Conservation (phyloP, 179 eudicot genomes). For the Amaranthus tricolor region DNA sequence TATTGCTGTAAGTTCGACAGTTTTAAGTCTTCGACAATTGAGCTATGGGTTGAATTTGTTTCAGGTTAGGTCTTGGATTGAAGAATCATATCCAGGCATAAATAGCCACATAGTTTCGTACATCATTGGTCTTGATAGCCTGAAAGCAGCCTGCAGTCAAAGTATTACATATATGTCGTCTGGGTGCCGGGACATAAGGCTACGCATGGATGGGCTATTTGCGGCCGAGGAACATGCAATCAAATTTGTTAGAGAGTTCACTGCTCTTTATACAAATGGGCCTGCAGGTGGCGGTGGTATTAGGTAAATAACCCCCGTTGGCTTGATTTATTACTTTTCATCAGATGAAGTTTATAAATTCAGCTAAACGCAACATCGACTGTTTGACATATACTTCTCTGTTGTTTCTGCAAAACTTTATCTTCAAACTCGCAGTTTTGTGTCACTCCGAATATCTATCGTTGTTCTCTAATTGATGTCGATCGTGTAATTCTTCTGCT, state of each 20-base stretch:
- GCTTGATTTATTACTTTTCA: not conserved
- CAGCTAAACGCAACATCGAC: not conserved
- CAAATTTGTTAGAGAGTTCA: slow-evolving; percentile 69
- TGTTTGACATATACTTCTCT: not conserved
- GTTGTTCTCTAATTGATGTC: not conserved
- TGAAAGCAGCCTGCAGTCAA: slow-evolving; percentile 46
- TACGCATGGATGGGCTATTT: slow-evolving; percentile 93
- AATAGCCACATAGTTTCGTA: slow-evolving; percentile 58
- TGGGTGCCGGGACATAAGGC: slow-evolving; percentile 60
- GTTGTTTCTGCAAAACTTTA: not conserved
- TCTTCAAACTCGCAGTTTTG: slow-evolving; percentile 9
- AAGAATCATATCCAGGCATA: slow-evolving; percentile 70
- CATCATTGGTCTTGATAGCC: slow-evolving; percentile 88
- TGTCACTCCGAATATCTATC: not conserved
- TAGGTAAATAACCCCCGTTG: slow-evolving; percentile 43
- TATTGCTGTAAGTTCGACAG: not conserved
- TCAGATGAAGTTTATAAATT: not conserved
- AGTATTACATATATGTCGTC: slow-evolving; percentile 23
- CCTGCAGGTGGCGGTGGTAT: slow-evolving; percentile 99
- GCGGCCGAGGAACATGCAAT: slow-evolving; percentile 65
- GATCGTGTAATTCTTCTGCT: slow-evolving; percentile 14
- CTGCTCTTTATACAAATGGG: slow-evolving; percentile 92
- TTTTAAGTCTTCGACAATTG: slow-evolving; percentile 2
- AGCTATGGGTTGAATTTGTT: not conserved
- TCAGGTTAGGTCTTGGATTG: slow-evolving; percentile 95